Evolutionary conservation across 169 alveolate genomes (phyloP).

Genomic region (Babesia gibsoni): DNA sequence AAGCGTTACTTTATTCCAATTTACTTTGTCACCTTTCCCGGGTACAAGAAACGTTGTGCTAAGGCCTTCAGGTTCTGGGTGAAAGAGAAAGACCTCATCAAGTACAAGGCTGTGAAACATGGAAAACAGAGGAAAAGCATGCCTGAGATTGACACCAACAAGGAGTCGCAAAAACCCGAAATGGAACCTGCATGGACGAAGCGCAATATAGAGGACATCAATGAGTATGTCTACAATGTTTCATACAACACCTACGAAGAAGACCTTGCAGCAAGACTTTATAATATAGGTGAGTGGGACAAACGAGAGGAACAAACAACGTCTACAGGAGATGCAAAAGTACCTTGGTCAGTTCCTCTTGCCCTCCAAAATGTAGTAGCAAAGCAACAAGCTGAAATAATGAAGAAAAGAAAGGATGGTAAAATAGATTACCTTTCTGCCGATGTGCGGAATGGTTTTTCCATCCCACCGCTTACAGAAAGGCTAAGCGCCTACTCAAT

Average conservation of each 20-base stretch:
- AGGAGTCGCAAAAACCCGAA: not conserved
- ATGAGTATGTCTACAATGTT: constrained; percentile 60
- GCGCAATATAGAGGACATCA: constrained; percentile 30
- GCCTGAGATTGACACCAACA: not conserved
- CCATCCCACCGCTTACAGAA: constrained; percentile 14
- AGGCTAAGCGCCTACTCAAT: constrained; percentile 15
- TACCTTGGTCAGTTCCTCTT: constrained; percentile 53
- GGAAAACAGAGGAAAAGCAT: not conserved
- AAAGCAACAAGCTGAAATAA: constrained; percentile 1
- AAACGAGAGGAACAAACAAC: not conserved
- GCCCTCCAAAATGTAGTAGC: constrained; percentile 16
- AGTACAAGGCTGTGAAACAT: constrained; percentile 19
- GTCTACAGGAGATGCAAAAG: not conserved
- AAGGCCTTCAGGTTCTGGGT: constrained; percentile 65
- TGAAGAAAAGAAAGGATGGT: not conserved
- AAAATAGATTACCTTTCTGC: not conserved
- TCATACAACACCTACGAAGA: constrained; percentile 10
- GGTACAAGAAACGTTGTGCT: constrained; percentile 56
- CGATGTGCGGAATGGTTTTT: not conserved
- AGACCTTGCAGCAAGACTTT: not conserved
- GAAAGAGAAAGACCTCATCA: constrained; percentile 62
- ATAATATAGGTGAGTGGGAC: constrained; percentile 2
- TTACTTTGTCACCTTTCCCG: constrained; percentile 61
- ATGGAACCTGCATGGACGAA: constrained; percentile 21
- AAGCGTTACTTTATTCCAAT: constrained; percentile 47